These are phyloP conservation scores for Xylaria scruposa DNA, from an alignment of 495 filamentous ascomycete species.

Conservation along the genomic window DNA sequence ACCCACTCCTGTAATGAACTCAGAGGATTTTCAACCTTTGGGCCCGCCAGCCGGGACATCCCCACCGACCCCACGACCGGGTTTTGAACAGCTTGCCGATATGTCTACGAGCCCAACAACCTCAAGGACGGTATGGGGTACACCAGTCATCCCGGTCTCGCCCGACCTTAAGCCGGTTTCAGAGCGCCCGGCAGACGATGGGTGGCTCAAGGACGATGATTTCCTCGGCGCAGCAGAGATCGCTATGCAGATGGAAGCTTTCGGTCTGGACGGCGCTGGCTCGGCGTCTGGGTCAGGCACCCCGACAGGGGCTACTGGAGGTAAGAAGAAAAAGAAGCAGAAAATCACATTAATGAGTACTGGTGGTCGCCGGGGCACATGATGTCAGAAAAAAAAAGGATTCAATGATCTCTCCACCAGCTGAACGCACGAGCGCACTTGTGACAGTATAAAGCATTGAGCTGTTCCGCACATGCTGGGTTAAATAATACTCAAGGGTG, in stretches of 20 bases:
- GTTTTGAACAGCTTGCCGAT: conserved; percentile 51
- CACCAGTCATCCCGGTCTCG: conserved; percentile 63
- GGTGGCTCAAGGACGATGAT: conserved; percentile 74
- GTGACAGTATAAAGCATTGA: background rate
- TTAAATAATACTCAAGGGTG: background rate
- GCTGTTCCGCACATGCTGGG: background rate
- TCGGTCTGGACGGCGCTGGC: conserved; percentile 44
- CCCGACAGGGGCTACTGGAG: conserved; percentile 37
- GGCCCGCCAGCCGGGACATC: conserved; percentile 50
- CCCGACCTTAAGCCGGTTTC: conserved; percentile 54
- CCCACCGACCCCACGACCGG: conserved; percentile 47
- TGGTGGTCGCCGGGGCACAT: conserved; percentile 47
- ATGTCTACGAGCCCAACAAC: conserved; percentile 80
- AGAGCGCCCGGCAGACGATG: conserved; percentile 64
- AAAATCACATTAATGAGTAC: conserved; percentile 97
- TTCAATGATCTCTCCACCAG: background rate
- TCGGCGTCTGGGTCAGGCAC: conserved; percentile 30
- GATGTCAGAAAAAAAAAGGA: background rate
- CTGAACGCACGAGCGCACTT: background rate
- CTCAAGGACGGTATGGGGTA: conserved; percentile 87
- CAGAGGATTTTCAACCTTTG: conserved; percentile 73
- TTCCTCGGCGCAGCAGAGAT: conserved; percentile 48
- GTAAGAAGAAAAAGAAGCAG: conserved; percentile 84
- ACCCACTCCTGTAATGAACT: conserved; percentile 45
- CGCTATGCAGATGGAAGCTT: conserved; percentile 53